Conservation (phyloP, 2,329 filamentous ascomycete genomes). For the Sporothrix brunneoviolacea region DNA sequence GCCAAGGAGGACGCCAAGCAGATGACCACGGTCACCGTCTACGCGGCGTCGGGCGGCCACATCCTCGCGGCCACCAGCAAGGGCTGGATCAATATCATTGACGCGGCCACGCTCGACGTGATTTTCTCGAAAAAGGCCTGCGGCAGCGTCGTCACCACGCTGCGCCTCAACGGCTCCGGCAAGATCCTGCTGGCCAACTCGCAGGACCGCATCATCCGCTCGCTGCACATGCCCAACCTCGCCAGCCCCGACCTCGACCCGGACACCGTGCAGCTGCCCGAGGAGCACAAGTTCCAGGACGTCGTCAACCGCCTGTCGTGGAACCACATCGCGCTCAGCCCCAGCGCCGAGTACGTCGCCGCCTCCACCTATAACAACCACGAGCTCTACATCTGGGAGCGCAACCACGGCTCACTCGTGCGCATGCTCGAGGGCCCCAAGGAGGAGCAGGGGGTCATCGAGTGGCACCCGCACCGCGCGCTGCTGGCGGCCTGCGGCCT, state of each 20-base stretch:
- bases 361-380: constrained; percentile 98
- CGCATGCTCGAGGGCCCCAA: constrained; percentile 96
- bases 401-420: constrained; percentile 84
- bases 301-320: constrained; percentile 90
- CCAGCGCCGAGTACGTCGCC: constrained; percentile 89
- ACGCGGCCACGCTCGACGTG: constrained; percentile 69
- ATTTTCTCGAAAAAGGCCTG: constrained; percentile 88
- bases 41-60: constrained; percentile 77
- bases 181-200: constrained; percentile 86
- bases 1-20: constrained; percentile 89
- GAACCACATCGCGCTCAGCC: constrained; percentile 96
- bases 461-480: constrained; percentile 89
- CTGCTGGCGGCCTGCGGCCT: constrained; percentile 86
- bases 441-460: constrained; percentile 91
- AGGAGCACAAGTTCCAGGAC: constrained; percentile 98
- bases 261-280: constrained; percentile 78
- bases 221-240: constrained; percentile 79
- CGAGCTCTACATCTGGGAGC: constrained; percentile 97
- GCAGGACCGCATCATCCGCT: constrained; percentile 90
- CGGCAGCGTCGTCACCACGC: constrained; percentile 77
- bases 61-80: constrained; percentile 92
- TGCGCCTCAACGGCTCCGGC: constrained; percentile 78
- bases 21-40: constrained; percentile 87
- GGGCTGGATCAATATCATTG: constrained; percentile 93
- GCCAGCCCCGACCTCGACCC: constrained; percentile 63